Percentiles rank a stretch among this genome's conserved stretches.
phyloP scores from a whole-genome alignment of 2,329 filamentous ascomycete genomes.

The Calonectria henricotiae region DNA sequence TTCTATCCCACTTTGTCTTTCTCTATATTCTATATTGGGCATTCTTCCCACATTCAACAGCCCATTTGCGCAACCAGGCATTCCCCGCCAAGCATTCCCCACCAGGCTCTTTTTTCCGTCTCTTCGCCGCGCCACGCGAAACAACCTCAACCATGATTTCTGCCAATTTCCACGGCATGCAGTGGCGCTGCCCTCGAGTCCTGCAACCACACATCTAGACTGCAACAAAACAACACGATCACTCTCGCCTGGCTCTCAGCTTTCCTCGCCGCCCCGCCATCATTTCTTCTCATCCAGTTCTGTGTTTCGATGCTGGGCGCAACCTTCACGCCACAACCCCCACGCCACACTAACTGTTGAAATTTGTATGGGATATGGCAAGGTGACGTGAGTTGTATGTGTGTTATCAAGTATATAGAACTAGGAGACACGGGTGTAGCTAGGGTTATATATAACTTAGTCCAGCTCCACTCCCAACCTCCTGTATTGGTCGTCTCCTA shows the following conservation, averaged over 20 bases:
- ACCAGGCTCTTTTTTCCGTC: constrained; percentile 16
- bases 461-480: too few species aligned
- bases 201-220: not conserved
- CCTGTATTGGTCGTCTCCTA: too few species aligned
- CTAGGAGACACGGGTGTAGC: too few species aligned
- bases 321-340: not conserved
- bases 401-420: too few species aligned
- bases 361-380: too few species aligned
- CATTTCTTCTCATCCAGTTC: not conserved
- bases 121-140: constrained; percentile 28
- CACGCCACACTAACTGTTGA: not conserved
- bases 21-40: constrained; percentile 15
- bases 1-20: constrained; percentile 2
- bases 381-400: too few species aligned
- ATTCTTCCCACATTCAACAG: not conserved
- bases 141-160: not conserved
- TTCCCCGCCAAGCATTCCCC: constrained; percentile 3
- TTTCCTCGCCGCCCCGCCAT: not conserved
- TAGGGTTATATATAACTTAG: too few species aligned
- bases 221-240: not conserved
- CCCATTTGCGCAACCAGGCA: not conserved
- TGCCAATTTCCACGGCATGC: constrained; percentile 20
- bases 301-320: not conserved
- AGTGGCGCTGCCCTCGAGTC: constrained; percentile 15
- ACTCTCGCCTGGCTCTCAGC: not conserved